Conservation (phyloP, 2,329 filamentous ascomycete species). For the Aspergillus amoenus region DNA sequence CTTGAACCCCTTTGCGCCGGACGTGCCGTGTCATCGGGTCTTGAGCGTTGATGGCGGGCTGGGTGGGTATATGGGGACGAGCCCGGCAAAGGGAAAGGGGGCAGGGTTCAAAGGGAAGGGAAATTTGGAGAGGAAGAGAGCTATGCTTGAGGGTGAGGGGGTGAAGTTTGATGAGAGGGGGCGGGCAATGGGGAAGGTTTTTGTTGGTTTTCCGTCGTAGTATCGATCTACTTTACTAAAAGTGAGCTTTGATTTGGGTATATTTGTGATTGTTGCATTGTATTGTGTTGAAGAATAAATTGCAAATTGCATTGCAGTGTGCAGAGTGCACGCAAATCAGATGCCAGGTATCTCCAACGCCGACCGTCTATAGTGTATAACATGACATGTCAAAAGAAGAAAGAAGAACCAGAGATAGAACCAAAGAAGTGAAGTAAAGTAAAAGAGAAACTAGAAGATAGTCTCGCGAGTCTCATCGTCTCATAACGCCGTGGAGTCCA, state of each 20-base stretch:
- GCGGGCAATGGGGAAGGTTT: slow-evolving; percentile 21
- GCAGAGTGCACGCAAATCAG: background rate
- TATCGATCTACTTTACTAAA: too few species aligned
- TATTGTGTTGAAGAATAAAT: background rate
- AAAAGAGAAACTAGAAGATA: background rate
- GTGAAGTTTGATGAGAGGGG: slow-evolving; percentile 37
- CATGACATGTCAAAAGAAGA: background rate
- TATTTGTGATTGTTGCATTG: background rate
- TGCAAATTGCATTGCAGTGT: background rate
- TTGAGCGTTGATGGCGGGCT: slow-evolving; percentile 67
- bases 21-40: slow-evolving; percentile 78
- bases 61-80: slow-evolving; percentile 51
- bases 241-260: background rate
- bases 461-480: slow-evolving; percentile 5
- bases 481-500: slow-evolving; percentile 12
- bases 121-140: slow-evolving; percentile 38
- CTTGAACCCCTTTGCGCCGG: slow-evolving; percentile 77
- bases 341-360: slow-evolving; percentile 8
- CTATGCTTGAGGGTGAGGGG: slow-evolving; percentile 34
- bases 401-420: background rate
- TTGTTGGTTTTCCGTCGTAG: slow-evolving; percentile 9
- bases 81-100: slow-evolving; percentile 24
- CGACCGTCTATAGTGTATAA: slow-evolving; percentile 10
- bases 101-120: slow-evolving; percentile 39
- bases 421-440: background rate